Percentiles rank a stretch among this genome's conserved stretches.
These are phyloP conservation scores for Pseudocohnilembus persalinus DNA, from an alignment of 169 alveolate genomes.

Conservation along the genomic window DNA sequence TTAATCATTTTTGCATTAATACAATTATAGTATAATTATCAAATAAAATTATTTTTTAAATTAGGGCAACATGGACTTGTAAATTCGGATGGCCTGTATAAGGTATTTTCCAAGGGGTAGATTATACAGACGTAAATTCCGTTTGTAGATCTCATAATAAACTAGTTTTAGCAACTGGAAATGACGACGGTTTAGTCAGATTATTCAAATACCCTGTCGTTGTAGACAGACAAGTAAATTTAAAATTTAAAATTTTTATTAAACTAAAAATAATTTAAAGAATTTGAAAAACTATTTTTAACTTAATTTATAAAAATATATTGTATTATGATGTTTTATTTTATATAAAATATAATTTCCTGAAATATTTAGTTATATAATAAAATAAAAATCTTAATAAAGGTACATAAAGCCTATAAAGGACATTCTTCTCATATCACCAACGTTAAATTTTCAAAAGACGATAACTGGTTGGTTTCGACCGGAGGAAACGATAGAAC, in stretches of 20 bases:
- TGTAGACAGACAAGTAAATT: too few relatives aligned
- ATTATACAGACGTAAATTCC: conserved; percentile 77
- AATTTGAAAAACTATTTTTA: too few relatives aligned
- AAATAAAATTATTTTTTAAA: too few relatives aligned
- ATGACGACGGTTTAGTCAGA: conserved; percentile 78
- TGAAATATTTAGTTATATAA: too few relatives aligned
- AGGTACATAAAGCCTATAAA: conserved; percentile 69
- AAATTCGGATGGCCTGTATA: conserved; percentile 84
- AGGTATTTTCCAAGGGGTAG: conserved; percentile 82
- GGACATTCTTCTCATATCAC: conserved; percentile 89
- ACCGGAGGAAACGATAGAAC: conserved; percentile 90
- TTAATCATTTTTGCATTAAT: too few relatives aligned
- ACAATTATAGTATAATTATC: too few relatives aligned
- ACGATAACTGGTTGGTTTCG: conserved; percentile 72
- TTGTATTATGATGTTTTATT: too few relatives aligned
- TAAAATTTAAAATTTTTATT: too few relatives aligned
- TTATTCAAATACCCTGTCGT: conserved; percentile 82
- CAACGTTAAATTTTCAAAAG: conserved; percentile 73
- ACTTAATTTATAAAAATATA: too few relatives aligned
- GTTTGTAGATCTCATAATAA: conserved; percentile 65
- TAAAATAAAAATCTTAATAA: too few relatives aligned
- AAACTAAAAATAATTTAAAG: too few relatives aligned
- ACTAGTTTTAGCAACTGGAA: conserved; percentile 77
- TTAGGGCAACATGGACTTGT: conserved; percentile 82
- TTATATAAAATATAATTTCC: too few relatives aligned